Conservation (phyloP, 805 yeast genomes). For the Debaryomyces hansenii region DNA sequence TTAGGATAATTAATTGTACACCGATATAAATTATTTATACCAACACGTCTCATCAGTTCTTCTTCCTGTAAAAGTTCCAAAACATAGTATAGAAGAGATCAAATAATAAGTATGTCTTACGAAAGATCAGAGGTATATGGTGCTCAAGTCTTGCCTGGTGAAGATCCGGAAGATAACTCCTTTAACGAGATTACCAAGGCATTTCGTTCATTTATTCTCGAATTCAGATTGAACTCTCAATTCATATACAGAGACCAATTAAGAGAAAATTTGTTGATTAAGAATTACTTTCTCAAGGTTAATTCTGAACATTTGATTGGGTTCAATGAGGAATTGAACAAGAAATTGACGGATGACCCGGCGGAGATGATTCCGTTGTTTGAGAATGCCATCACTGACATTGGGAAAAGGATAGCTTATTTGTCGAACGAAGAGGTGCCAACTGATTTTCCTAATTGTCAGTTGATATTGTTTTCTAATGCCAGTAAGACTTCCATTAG, state of each 20-base stretch:
- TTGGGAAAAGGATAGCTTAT: conserved; percentile 71
- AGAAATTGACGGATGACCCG: conserved; percentile 82
- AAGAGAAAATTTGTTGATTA: conserved; percentile 79
- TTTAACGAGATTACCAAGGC: conserved; percentile 71
- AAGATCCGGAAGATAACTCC: conserved; percentile 61
- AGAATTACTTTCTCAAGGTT: conserved; percentile 70
- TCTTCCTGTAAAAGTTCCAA: neutral
- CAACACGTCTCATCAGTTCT: conserved; percentile 1
- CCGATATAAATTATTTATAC: neutral
- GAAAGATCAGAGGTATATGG: conserved; percentile 71
- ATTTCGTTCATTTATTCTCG: conserved; percentile 78
- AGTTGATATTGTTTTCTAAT: conserved; percentile 71
- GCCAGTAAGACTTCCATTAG: conserved; percentile 75
- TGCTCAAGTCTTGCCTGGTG: conserved; percentile 88
- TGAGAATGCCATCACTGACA: conserved; percentile 80
- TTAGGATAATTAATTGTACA: neutral
- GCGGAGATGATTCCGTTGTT: conserved; percentile 82
- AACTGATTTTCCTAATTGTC: conserved; percentile 72
- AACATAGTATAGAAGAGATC: no score
- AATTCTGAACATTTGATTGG: conserved; percentile 82
- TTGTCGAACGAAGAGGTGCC: conserved; percentile 54
- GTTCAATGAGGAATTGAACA: conserved; percentile 86
- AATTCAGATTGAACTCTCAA: conserved; percentile 78
- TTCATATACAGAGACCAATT: conserved; percentile 89
- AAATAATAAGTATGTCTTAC: conserved; percentile 53